These are phyloP conservation scores for Chlorella sp. DNA, from an alignment of 139 green algal species.

Conservation along the genomic window DNA sequence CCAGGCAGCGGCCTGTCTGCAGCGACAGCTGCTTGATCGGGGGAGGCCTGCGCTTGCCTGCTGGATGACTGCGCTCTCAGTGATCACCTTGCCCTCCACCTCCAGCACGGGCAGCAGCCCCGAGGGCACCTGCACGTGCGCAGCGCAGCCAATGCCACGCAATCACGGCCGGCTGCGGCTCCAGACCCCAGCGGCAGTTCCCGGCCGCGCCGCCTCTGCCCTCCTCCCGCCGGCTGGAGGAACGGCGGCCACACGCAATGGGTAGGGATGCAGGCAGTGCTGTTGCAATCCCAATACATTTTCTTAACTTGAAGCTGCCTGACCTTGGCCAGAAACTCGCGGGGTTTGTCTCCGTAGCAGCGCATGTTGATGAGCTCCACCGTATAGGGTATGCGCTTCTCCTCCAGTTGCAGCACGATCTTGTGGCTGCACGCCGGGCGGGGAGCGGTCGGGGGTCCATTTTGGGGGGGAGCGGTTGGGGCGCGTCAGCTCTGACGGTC, in stretches of 20 bases:
- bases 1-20: no score
- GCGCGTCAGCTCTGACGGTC: neutral
- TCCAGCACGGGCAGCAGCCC: conserved; percentile 91
- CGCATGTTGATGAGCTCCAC: conserved; percentile 95
- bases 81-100: conserved; percentile 83
- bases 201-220: no score
- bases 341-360: conserved; percentile 94
- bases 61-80: conserved; percentile 74
- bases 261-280: no score
- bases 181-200: no score
- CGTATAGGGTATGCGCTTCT: conserved; percentile 93
- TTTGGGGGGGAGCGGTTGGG: no score
- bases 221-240: no score
- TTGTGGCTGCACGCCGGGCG: conserved; percentile 54
- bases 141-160: no score
- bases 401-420: conserved; percentile 93
- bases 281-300: neutral
- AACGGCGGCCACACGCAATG: no score
- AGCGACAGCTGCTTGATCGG: no score
- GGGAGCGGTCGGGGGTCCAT: neutral
- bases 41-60: no score
- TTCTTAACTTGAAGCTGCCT: conserved; percentile 6
- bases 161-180: no score
- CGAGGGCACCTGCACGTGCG: conserved; percentile 56
- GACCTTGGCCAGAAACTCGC: conserved; percentile 72